Base-by-base conservation (phyloP, 495 filamentous ascomycete genomes). In the Penicillium odoratum region DNA sequence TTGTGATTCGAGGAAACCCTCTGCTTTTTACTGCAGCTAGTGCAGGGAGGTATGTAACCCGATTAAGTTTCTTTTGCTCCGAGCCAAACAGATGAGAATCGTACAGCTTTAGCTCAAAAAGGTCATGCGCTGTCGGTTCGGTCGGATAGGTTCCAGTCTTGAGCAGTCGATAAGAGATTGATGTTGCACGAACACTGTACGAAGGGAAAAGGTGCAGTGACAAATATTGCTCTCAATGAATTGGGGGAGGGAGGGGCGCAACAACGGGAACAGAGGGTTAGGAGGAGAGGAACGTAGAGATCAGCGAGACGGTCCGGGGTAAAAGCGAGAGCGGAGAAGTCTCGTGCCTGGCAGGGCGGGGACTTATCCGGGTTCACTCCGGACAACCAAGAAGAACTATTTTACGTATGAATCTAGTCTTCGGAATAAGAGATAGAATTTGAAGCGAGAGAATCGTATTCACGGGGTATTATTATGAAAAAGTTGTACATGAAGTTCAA, bases 261-360 rank as follows among this genome's bases (percentile, higher is more conserved):
- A 34, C 31, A 26, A 38, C n/a, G 13, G 29, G 15, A 44, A 26
- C 38, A 38, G 30, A 11, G 40, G 30, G 25, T 36, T 16, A 8
- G n/a, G 56, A 58, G 48, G 31, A 36, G 48, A 21, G 53, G 56
- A 55, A 38, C 45, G 57, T 38, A 59, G 25, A 42, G 59, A 65
- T 63, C 62, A 62, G 62, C 62, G 52, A 66, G 48, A 34, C 28
- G 54, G 65, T 66, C 63, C 47, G 62, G 65, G 65, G 65, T 66
- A 66, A 58, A 16, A 56, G 65, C 21, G 55, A 40, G 66, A 59
- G 66, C 66, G 66, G 66, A 69, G 66, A 63, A 61, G 64, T 62
- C 59, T 61, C 59, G 66, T 69, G 64, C 61, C 66, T 67, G 64
- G 57, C 52, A 60, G 65, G 65, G 53, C 43, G 26, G 38, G 38